Evolutionary conservation across 306 rosid genomes (phyloP), one percentile per base, ranked within the genome.

Genomic region (Oemleria cerasiformis): DNA sequence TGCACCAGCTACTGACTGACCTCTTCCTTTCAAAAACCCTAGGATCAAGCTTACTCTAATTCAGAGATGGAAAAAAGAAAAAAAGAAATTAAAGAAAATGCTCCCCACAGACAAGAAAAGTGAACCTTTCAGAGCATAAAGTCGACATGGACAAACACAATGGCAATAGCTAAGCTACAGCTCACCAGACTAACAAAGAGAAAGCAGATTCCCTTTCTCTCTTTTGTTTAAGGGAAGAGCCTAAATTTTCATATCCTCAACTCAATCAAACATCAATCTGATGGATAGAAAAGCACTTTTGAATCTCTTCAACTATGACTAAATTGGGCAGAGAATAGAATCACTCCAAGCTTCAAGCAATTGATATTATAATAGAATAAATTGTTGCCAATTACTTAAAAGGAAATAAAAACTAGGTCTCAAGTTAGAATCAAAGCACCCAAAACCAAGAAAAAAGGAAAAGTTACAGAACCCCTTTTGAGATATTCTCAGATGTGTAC

Each of bases 81-180:
- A 15, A 59, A 21, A 55, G 20, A 55, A 55, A 59, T 10, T 7
- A 67, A 60, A 54, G 70, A 67, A 82, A 75, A 75, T 79, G 73
- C 69, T 79, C 71, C 76, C 71, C 56, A 73, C 73, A 78, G 88
- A 86, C 89, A 92, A 80, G 90, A 95, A 71, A 91, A 89, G 97
- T 75, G 87, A 85, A 85, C 86, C 96, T 95, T 95, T 95, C 86
- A 85, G 96, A 95, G 96, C 89, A 89, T 89, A 95, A 95, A 95
- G 99, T 72, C 73, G 78, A 84, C 77, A 73, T 70, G 25, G 84
- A 82, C 77, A 77, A 81, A 85, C 86, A 85, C 86, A 81, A 80
- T 77, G 88, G 81, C 86, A 88, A 87, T 87, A 69, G 87, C 85
- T 72, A 77, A 62, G 76, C 6, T 79, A 91, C 99, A 84, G 90